Percentiles rank a stretch among this genome's conserved stretches.
Conservation (phyloP, 1,284 basidiomycete genomes). For the Thelephora terrestris region DNA sequence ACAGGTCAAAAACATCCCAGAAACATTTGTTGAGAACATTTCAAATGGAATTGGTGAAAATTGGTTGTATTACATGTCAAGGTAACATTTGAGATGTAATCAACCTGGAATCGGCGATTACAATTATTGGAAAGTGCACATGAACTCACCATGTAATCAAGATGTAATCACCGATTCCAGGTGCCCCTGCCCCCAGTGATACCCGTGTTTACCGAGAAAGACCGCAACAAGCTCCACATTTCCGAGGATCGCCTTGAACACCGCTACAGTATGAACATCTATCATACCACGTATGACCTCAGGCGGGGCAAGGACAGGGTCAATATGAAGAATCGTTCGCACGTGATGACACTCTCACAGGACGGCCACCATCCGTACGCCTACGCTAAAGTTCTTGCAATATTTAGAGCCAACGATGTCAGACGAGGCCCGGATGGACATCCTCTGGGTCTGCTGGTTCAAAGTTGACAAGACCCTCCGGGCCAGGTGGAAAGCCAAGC, state of each 20-base stretch:
- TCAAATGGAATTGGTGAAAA: too few relatives aligned
- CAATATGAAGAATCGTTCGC: slow-evolving; percentile 2
- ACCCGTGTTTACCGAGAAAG: slow-evolving; percentile 8
- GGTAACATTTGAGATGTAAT: too few relatives aligned
- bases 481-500: slow-evolving; percentile 12
- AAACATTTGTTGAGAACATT: too few relatives aligned
- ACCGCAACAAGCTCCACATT: slow-evolving; percentile 11
- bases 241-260: slow-evolving; percentile 16
- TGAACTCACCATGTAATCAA: too few relatives aligned
- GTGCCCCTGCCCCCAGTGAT: too few relatives aligned
- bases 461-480: slow-evolving; percentile 4
- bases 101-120: too few relatives aligned
- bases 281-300: slow-evolving; percentile 18
- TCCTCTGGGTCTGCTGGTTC: slow-evolving; percentile 15
- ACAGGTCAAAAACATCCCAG: too few relatives aligned
- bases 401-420: slow-evolving; percentile 7
- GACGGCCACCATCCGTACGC: slow-evolving; percentile 2
- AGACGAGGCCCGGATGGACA: slow-evolving; percentile 12
- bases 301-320: neutral
- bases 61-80: too few relatives aligned
- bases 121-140: too few relatives aligned
- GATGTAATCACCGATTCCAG: too few relatives aligned
- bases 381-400: slow-evolving; percentile 8
- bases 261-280: slow-evolving; percentile 17
- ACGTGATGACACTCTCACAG: slow-evolving; percentile 6